Conservation (phyloP, 345 rosid genomes). For the Aquilaria sinensis region DNA sequence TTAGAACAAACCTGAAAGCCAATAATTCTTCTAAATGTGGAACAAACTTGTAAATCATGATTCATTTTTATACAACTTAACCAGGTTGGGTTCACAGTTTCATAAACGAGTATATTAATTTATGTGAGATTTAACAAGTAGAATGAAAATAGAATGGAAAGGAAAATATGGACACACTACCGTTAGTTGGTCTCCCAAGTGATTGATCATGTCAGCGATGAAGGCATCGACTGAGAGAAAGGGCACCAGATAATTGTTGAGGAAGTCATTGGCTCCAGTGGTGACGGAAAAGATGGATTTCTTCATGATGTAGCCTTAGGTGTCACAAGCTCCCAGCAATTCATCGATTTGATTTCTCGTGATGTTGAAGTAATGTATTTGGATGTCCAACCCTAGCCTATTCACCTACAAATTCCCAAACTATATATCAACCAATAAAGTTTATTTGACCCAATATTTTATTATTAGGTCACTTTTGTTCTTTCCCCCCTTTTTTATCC, state of each 20-base stretch:
- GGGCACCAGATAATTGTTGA: slow-evolving; percentile 85
- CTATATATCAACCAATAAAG: background rate
- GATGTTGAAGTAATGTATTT: slow-evolving; percentile 62
- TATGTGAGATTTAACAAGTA: background rate
- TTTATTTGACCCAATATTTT: no score
- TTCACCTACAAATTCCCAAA: slow-evolving; percentile 44
- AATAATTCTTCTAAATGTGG: no score
- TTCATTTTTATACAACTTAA: no score
- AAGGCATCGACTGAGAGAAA: slow-evolving; percentile 66
- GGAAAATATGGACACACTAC: slow-evolving; percentile 19
- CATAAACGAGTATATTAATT: no score
- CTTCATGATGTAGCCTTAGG: slow-evolving; percentile 46
- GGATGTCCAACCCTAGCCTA: slow-evolving; percentile 83
- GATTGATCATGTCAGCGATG: slow-evolving; percentile 61
- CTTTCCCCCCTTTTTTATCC: no score
- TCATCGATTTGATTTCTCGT: slow-evolving; percentile 67
- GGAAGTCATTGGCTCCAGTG: slow-evolving; percentile 83
- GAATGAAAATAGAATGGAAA: no score
- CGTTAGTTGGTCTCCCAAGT: slow-evolving; percentile 55
- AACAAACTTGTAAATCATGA: no score
- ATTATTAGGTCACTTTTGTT: no score
- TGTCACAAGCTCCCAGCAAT: slow-evolving; percentile 59
- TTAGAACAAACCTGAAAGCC: no score
- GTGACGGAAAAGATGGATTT: slow-evolving; percentile 70
- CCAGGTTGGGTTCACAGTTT: no score